phyloP scores from a whole-genome alignment of 176 grass and related monocot species.

The Oryza meyeriana region DNA sequence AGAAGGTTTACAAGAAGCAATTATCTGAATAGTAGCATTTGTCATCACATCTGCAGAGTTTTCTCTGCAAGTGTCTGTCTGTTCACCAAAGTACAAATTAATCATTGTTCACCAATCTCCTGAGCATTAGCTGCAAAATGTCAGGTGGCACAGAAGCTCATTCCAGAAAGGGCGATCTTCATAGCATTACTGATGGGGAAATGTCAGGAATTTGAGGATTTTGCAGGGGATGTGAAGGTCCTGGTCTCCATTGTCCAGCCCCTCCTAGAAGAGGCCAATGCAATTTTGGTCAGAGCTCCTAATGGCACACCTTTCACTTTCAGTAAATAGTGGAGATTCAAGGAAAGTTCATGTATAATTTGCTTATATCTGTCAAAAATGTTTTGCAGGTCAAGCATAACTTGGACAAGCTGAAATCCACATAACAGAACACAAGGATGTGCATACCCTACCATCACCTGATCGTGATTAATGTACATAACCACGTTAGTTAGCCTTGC shows the following conservation, averaged over 20 bases:
- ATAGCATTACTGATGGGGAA: slow-evolving; percentile 57
- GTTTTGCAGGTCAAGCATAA: slow-evolving; percentile 54
- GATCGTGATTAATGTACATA: slow-evolving; percentile 21
- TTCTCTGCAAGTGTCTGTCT: not conserved
- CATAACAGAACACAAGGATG: slow-evolving; percentile 31
- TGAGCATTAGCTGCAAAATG: slow-evolving; percentile 44
- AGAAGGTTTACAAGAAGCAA: not conserved
- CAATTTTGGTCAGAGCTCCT: slow-evolving; percentile 47
- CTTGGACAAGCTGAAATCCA: slow-evolving; percentile 69
- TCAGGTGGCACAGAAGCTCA: slow-evolving; percentile 69
- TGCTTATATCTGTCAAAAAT: slow-evolving; percentile 10
- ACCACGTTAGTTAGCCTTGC: not conserved
- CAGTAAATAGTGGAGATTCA: not conserved
- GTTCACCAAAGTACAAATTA: not conserved
- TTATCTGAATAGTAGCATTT: not conserved
- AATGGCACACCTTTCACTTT: not conserved
- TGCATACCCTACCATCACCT: not conserved
- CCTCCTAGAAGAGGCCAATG: slow-evolving; percentile 59
- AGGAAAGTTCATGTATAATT: not conserved
- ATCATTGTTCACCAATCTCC: slow-evolving; percentile 21
- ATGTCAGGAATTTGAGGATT: slow-evolving; percentile 50
- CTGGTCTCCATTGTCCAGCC: slow-evolving; percentile 47
- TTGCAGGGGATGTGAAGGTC: slow-evolving; percentile 52
- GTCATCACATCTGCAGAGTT: not conserved
- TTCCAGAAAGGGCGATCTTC: slow-evolving; percentile 67